phyloP scores from a whole-genome alignment of 176 grass and related monocot genomes.

The Oryza punctata region DNA sequence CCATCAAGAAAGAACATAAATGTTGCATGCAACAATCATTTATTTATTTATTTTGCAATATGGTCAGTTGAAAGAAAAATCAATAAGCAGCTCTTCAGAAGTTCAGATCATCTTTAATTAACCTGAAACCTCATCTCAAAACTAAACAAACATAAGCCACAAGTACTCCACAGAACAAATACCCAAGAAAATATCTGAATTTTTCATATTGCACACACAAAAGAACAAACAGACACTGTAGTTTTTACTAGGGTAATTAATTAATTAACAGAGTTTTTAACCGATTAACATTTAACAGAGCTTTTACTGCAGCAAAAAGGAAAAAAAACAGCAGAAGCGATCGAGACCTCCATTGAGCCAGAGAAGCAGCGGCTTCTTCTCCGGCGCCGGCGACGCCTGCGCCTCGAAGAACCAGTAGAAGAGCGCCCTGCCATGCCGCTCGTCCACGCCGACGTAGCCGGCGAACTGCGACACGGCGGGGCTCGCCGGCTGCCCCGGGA shows the following conservation, averaged over 20 bases:
- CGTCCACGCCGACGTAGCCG: constrained; percentile 51
- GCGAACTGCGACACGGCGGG: constrained; percentile 55
- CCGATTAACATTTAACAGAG: neutral
- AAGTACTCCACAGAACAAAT: neutral
- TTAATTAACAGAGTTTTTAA: no score
- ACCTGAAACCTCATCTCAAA: neutral
- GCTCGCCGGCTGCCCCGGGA: constrained; percentile 56
- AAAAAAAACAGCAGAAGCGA: neutral
- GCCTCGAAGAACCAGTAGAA: constrained; percentile 95
- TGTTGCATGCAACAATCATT: neutral
- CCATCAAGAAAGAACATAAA: neutral
- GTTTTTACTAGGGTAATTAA: neutral
- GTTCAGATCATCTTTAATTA: neutral
- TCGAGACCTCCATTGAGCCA: constrained; percentile 82
- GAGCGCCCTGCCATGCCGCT: constrained; percentile 59
- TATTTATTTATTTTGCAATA: neutral
- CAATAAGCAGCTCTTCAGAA: neutral
- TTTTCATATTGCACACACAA: no score
- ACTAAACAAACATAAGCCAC: neutral
- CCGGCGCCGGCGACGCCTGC: constrained; percentile 36
- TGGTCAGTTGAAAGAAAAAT: neutral
- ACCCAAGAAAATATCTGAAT: neutral
- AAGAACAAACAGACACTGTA: neutral
- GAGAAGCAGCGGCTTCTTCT: constrained; percentile 73
- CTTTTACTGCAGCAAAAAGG: neutral